Base-by-base conservation (phyloP, 176 grass and related monocot species). In the Zoysia japonica region DNA sequence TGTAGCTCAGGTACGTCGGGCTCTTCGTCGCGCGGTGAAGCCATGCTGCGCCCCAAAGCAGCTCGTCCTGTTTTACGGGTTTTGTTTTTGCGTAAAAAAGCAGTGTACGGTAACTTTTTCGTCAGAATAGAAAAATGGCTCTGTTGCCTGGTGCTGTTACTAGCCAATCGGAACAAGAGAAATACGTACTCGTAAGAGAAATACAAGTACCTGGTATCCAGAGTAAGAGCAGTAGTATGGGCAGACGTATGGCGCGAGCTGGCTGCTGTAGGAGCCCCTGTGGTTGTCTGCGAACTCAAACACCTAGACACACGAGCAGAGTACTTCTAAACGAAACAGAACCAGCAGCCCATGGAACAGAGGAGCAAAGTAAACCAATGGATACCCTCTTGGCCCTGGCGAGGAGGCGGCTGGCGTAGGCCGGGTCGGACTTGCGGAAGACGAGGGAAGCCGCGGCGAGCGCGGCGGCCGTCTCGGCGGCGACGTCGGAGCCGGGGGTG, bases 181-280 rank as follows among this genome's bases (percentile, higher is more conserved):
- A 17, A 35, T n/a, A n/a, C n/a, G n/a, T n/a, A n/a, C n/a, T n/a
- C n/a, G n/a, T n/a, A 10, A 74, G 37, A 85, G 64, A 57, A 28
- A 28, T 28, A 28, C 28, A 28, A 28, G 28, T 28, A 91, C 92
- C 87, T 97, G 95, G 67, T 87, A 98, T 4, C 95, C 95, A 20
- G 92, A 98, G 87, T 92, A 98, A 78, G 95, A 98, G 75, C 95
- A 98, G 90, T 98, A 98, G 85, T 78, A 97, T 3, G 92, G 89
- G 84, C 95, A 98, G 38, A 97, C 89, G 82, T 80, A 86, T 1
- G 87, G 52, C 3, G 76, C 84, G 17, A 98, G 80, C 12, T 84
- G 69, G 54, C 84, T 82, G 83, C 96, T 94, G 85, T 98, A 98
- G 14, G 90, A 38, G 66, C 92, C 92, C 38, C 96, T 85, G 90